phyloP scores from a whole-genome alignment of 371 early-diverging fungal species.

The Rhizomucor miehei region DNA sequence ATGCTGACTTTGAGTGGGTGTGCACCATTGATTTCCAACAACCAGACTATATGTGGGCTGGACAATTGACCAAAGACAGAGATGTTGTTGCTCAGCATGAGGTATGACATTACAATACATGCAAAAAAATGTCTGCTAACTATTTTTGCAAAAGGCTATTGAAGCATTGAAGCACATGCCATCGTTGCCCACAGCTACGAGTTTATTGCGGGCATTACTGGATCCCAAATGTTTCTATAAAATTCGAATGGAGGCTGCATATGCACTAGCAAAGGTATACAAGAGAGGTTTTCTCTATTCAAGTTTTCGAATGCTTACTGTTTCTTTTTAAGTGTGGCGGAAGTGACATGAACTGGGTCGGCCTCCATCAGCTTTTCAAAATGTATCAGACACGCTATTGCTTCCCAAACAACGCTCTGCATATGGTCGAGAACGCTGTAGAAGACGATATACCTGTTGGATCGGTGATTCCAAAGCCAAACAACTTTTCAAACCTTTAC shows the following conservation, averaged over 20 bases:
- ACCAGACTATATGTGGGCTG: constrained; percentile 96
- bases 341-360: constrained; percentile 59
- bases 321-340: constrained; percentile 8
- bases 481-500: constrained; percentile 79
- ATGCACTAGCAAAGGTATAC: constrained; percentile 69
- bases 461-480: constrained; percentile 73
- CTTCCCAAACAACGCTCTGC: constrained; percentile 27
- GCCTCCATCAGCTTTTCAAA: constrained; percentile 72
- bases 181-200: constrained; percentile 69
- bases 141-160: constrained; percentile 49
- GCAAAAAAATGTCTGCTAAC: neutral
- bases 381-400: constrained; percentile 80
- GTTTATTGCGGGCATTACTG: constrained; percentile 73
- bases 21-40: constrained; percentile 87
- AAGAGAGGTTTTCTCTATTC: neutral
- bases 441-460: constrained; percentile 46
- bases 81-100: constrained; percentile 97
- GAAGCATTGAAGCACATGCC: constrained; percentile 64
- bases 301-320: neutral
- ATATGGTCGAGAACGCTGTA: constrained; percentile 8
- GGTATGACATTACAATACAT: constrained; percentile 9
- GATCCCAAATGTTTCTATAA: constrained; percentile 90
- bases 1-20: constrained; percentile 95
- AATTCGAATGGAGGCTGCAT: constrained; percentile 89
- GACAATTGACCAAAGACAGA: constrained; percentile 90